Evolutionary conservation across 2,329 filamentous ascomycete genomes (phyloP).

Genomic region (Epicoccum nigrum): DNA sequence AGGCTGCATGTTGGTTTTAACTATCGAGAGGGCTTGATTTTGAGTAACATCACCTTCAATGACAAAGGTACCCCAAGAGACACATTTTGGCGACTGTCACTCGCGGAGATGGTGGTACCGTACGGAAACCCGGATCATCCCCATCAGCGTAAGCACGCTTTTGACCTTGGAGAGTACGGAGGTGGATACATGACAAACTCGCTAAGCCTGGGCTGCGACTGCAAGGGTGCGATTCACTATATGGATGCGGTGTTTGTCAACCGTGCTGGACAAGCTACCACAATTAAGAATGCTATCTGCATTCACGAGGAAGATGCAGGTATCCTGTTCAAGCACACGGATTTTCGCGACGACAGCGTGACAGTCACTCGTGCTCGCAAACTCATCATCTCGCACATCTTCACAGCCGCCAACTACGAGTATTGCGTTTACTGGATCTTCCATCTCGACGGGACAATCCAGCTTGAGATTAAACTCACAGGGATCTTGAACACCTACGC

Average conservation of each 20-base stretch:
- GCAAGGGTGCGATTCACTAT: constrained; percentile 90
- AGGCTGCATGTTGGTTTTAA: constrained; percentile 93
- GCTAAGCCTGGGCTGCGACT: constrained; percentile 78
- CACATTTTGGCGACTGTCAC: constrained; percentile 85
- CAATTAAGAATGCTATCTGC: constrained; percentile 92
- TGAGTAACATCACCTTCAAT: constrained; percentile 89
- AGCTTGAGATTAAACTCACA: constrained; percentile 87
- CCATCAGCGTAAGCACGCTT: constrained; percentile 81
- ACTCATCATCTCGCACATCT: constrained; percentile 86
- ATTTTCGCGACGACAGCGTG: constrained; percentile 87
- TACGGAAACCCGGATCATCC: constrained; percentile 83
- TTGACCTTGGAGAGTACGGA: constrained; percentile 81
- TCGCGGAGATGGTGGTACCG: constrained; percentile 93
- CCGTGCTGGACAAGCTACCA: constrained; percentile 72
- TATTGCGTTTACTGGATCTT: constrained; percentile 90
- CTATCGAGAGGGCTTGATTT: constrained; percentile 87
- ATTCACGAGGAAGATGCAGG: constrained; percentile 94
- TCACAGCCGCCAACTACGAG: constrained; percentile 96
- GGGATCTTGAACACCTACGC: constrained; percentile 92
- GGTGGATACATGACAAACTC: constrained; percentile 85
- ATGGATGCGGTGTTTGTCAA: constrained; percentile 87
- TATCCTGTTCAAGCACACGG: constrained; percentile 91
- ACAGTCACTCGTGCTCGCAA: constrained; percentile 87
- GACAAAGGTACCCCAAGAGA: constrained; percentile 78
- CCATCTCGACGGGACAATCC: constrained; percentile 89